Base-by-base conservation (phyloP, 2,329 filamentous ascomycete genomes). In the Clonostachys solani region DNA sequence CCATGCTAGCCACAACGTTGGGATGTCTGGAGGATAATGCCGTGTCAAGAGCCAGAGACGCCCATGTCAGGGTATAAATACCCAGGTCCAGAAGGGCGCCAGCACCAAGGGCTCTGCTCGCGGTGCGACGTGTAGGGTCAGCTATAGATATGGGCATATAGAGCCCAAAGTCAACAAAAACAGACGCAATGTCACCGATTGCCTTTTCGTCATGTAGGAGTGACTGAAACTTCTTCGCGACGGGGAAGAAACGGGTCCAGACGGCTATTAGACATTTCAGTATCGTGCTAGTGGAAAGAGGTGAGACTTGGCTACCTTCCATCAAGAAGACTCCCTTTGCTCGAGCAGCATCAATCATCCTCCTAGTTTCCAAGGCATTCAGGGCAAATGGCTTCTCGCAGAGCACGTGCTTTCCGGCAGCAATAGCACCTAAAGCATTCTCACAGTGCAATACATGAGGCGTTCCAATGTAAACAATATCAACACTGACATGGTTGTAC, bases 371-470 rank as follows among this genome's bases (percentile, higher is more conserved):
- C 5, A 45, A 54, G 0, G 66, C 63, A 15, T 66, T 74, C 34
- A 74, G 48, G 0, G 67, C 59, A 47, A 75, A 72, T 0, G 72
- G 56, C 52, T 75, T 75, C 50, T 75, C 72, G 49, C 72, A 74
- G 0, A 75, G 59, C 0, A 74, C 58, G 40, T 73, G 59, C 50
- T 75, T 75, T 1, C 70, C 69, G 2, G 62, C 60, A 0, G 54
- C 54, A 18, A 74, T 73, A 0, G 70, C 71, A 38, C 68, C 65
- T 3, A 74, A 62, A 29, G 65, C 70, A 47, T 70, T 67, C 33
- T 65, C 58, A 49, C 65, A 66, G 55, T 75, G 72, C 45, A 73
- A 69, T 29, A 60, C 62, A 49, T 73, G 69, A 0, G 72, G 71
- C 8, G 66, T 73, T 29, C 69, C 71, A 36, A 74, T 68, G 54